A percentile compares a stretch with the other conserved stretches of the same genome.
Conservation (phyloP, 2,329 filamentous ascomycete species). For the Colletotrichum sublineola region DNA sequence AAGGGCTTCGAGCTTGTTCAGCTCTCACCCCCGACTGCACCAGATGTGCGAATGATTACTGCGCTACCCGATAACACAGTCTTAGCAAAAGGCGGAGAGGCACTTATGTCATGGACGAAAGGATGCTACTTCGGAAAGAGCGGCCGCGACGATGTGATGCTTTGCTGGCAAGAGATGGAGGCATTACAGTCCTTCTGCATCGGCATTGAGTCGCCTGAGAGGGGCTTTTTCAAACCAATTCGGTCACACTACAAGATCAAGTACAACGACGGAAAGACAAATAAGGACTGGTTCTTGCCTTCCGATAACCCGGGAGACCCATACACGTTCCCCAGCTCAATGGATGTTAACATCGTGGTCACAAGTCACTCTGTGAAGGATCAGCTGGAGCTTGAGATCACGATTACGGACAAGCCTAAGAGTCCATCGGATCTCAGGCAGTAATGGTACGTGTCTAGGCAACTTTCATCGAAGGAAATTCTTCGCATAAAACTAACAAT, state of each 20-base stretch:
- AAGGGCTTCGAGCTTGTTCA: conserved; percentile 21
- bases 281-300: conserved; percentile 17
- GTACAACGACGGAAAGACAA: conserved; percentile 29
- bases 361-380: conserved; percentile 23
- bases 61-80: conserved; percentile 1
- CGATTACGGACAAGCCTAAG: conserved; percentile 13
- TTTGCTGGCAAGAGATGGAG: conserved; percentile 39
- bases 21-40: conserved; percentile 13
- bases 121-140: conserved; percentile 39
- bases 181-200: conserved; percentile 34
- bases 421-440: background rate
- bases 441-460: background rate
- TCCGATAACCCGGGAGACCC: conserved; percentile 19
- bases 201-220: conserved; percentile 35
- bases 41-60: conserved; percentile 15
- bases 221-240: conserved; percentile 34
- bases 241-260: conserved; percentile 35
- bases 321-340: conserved; percentile 27
- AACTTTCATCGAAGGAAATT: too few species aligned
- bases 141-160: conserved; percentile 19
- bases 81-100: background rate
- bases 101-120: conserved; percentile 29
- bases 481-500: background rate
- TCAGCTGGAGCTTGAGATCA: conserved; percentile 20
- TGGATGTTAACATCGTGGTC: conserved; percentile 28